Percentiles rank a stretch among this genome's conserved stretches.
phyloP scores from a whole-genome alignment of 306 rosid genomes.

The Senna siamea region DNA sequence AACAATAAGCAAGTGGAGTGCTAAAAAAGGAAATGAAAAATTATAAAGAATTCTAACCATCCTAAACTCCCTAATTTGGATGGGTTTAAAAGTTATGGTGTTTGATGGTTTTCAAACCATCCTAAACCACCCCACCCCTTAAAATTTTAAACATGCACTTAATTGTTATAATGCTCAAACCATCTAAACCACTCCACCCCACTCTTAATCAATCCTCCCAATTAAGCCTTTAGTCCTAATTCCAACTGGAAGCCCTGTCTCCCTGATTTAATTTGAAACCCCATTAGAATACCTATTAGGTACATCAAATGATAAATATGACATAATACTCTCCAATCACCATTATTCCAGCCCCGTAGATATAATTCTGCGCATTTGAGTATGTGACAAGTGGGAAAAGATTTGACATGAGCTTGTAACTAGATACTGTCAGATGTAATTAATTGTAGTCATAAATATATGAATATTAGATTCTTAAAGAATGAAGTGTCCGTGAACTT shows the following conservation, averaged over 20 bases:
- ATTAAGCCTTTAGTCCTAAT: not conserved
- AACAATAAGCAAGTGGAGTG: too few species aligned
- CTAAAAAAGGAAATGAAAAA: too few species aligned
- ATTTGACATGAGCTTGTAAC: not conserved
- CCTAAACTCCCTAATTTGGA: too few species aligned
- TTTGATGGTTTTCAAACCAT: too few species aligned
- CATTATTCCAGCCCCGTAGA: not conserved
- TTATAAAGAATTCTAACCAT: too few species aligned
- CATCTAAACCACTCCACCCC: too few species aligned
- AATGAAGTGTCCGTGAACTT: not conserved
- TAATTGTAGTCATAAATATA: not conserved
- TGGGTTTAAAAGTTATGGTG: too few species aligned
- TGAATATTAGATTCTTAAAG: not conserved
- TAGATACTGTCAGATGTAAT: not conserved
- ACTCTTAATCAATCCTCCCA: too few species aligned
- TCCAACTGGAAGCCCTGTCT: not conserved
- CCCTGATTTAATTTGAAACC: not conserved
- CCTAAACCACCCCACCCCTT: too few species aligned
- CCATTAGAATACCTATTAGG: not conserved
- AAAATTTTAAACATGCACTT: too few species aligned
- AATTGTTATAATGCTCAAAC: too few species aligned
- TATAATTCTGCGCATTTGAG: constrained; percentile 1
- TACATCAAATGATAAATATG: not conserved
- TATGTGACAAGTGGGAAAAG: not conserved
- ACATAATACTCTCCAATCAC: not conserved